Percentiles rank a stretch among this genome's conserved stretches.
phyloP scores from a whole-genome alignment of 2,329 filamentous ascomycete genomes.

The Penicillium sp. region DNA sequence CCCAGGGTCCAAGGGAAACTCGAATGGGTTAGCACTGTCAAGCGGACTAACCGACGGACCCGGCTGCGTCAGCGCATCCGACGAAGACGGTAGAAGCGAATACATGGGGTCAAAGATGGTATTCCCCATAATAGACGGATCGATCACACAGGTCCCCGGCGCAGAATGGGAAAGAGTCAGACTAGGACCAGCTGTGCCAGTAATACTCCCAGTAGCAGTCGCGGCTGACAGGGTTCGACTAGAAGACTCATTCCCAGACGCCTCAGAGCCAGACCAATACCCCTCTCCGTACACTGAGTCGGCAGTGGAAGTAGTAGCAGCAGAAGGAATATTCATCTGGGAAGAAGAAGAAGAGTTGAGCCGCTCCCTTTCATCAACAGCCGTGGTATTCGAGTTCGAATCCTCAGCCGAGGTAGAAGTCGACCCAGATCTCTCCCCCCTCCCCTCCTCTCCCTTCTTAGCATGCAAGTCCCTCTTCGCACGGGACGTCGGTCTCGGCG shows the following conservation, averaged over 20 bases:
- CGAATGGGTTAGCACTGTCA: constrained; percentile 20
- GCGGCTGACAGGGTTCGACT: background rate
- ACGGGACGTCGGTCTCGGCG: constrained; percentile 16
- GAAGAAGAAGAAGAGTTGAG: background rate
- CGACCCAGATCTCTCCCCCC: constrained; percentile 12
- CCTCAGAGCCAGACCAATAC: constrained; percentile 23
- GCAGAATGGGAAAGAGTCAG: constrained; percentile 11
- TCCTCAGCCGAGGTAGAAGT: constrained; percentile 11
- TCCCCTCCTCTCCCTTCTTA: background rate
- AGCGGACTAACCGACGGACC: constrained; percentile 18
- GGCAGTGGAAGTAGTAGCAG: background rate
- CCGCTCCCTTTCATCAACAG: too few species aligned
- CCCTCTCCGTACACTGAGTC: constrained; percentile 5
- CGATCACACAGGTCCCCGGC: constrained; percentile 1
- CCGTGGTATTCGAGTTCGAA: constrained; percentile 1
- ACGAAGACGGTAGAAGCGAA: constrained; percentile 13
- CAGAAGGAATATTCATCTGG: background rate
- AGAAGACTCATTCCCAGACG: constrained; percentile 9
- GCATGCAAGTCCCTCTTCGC: background rate
- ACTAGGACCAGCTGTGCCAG: background rate
- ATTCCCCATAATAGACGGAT: constrained; percentile 8
- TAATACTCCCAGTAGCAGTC: background rate
- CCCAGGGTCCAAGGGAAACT: constrained; percentile 22
- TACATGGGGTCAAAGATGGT: constrained; percentile 21
- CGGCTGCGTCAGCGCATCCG: constrained; percentile 6